phyloP scores from a whole-genome alignment of 768 basidiomycete genomes.

The Trametes villosa region DNA sequence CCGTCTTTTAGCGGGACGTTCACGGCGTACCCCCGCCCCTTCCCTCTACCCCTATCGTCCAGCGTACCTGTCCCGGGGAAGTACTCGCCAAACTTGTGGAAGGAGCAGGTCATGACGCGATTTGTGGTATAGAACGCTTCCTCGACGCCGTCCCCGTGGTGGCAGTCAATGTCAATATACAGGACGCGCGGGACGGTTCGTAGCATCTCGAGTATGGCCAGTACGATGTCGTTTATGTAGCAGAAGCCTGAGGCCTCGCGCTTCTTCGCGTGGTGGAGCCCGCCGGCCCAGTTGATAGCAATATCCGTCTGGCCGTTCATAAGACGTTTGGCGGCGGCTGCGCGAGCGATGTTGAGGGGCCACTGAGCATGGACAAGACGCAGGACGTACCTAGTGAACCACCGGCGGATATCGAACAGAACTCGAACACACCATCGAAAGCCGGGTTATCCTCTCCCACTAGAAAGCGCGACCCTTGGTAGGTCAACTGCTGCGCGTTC shows the following conservation, averaged over 20 bases:
- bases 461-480: constrained; percentile 76
- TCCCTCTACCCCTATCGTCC: constrained; percentile 82
- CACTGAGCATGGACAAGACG: background rate
- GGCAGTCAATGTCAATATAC: constrained; percentile 98
- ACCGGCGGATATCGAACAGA: constrained; percentile 95
- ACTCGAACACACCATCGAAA: constrained; percentile 96
- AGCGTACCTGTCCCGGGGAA: constrained; percentile 91
- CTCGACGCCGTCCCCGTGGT: constrained; percentile 98
- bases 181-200: constrained; percentile 84
- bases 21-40: constrained; percentile 85
- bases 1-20: constrained; percentile 96
- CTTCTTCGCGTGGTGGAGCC: constrained; percentile 98
- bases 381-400: constrained; percentile 79
- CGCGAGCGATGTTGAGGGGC: too few species aligned
- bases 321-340: constrained; percentile 82
- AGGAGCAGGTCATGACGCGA: constrained; percentile 95
- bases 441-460: constrained; percentile 93
- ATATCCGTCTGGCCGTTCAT: constrained; percentile 79
- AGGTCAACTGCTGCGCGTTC: constrained; percentile 84
- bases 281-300: constrained; percentile 97
- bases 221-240: constrained; percentile 98
- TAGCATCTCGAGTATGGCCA: constrained; percentile 90
- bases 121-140: constrained; percentile 99
- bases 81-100: constrained; percentile 97
- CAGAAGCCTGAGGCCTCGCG: constrained; percentile 98